Base-by-base conservation (phyloP, 2,329 filamentous ascomycete genomes). In the Ophiocordyceps polyrhachis-furcata region DNA sequence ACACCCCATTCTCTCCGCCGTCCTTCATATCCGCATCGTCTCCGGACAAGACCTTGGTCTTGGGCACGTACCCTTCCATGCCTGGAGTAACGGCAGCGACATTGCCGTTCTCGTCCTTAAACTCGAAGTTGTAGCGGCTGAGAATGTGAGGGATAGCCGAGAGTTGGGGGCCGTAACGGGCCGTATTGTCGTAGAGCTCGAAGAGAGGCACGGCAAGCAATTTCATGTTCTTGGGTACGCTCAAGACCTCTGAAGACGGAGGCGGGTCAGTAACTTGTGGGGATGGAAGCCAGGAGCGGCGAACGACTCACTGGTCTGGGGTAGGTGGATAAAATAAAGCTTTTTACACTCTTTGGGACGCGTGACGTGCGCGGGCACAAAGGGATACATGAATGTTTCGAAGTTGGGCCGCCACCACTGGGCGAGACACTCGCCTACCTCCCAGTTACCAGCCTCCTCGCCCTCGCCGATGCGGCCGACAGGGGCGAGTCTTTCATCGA, bases 391-490 rank as follows among this genome's bases (percentile, higher is more conserved):
- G 71, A 96, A 96, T 2, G 91, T 96, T 70, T 98, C 91, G 60
- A 96, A 95, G 69, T 96, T 98, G 45, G 91, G 91, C 47, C 91
- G 74, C 87, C 89, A 98, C 91, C 91, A 98, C 66, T 95, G 88
- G 45, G 91, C 89, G 46, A 98, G 72, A 43, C 88, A 94, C 61
- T 96, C 91, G 54, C 84, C 86, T 53, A 98, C 79, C 61, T 93
- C 75, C 91, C 91, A 98, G 58, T 94, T 86, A 17, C 59, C 62
- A 51, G 84, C 83, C 60, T 89, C 88, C 54, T 91, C 84, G 43
- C 83, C 84, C 62, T 93, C 83, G 49, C 86, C 83, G 23, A 84
- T 78, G 43, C 81, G 80, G 45, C 86, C 86, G n/a, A 91, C 84
- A 1, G 91, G 91, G 1, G 91, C 91, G 44, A 98, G 74, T 32